phyloP scores from a whole-genome alignment of 495 filamentous ascomycete genomes.

The Penicillium ucsense region DNA sequence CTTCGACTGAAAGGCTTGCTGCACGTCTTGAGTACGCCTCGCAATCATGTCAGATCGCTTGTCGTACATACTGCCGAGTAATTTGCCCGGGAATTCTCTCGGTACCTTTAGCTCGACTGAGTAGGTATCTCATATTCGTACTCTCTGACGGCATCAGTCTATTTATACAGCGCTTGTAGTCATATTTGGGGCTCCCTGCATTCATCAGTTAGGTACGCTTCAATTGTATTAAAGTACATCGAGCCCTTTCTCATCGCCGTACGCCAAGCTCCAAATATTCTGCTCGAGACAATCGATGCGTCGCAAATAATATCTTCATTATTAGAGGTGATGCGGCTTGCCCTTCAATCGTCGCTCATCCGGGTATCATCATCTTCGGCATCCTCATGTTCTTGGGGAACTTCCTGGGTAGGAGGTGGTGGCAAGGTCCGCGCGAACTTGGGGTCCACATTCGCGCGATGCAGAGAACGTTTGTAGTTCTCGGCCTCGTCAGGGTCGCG shows the following conservation, averaged over 20 bases:
- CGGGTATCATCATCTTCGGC: slow-evolving; percentile 10
- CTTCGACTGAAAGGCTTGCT: no score
- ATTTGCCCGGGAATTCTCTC: no score
- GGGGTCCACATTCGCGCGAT: slow-evolving; percentile 36
- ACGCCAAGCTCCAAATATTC: slow-evolving; percentile 6
- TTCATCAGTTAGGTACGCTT: no score
- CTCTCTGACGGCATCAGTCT: no score
- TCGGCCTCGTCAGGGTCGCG: slow-evolving; percentile 46
- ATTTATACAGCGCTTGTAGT: no score
- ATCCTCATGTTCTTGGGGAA: slow-evolving; percentile 7
- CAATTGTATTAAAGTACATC: neutral
- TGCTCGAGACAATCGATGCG: no score
- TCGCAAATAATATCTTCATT: neutral
- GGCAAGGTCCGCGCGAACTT: slow-evolving; percentile 32
- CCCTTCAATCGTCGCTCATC: slow-evolving; percentile 16
- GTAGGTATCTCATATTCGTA: no score
- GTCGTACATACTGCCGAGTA: no score
- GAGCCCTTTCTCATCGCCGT: slow-evolving; percentile 4
- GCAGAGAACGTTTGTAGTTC: slow-evolving; percentile 35
- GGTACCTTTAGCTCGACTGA: no score
- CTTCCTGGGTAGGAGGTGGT: slow-evolving; percentile 17
- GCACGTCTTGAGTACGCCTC: no score
- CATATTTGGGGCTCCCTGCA: no score
- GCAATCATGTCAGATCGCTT: no score
- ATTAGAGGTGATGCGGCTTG: neutral